These are phyloP conservation scores for Ustilago cynodontis DNA, from an alignment of 1,284 basidiomycete species.

Conservation along the genomic window DNA sequence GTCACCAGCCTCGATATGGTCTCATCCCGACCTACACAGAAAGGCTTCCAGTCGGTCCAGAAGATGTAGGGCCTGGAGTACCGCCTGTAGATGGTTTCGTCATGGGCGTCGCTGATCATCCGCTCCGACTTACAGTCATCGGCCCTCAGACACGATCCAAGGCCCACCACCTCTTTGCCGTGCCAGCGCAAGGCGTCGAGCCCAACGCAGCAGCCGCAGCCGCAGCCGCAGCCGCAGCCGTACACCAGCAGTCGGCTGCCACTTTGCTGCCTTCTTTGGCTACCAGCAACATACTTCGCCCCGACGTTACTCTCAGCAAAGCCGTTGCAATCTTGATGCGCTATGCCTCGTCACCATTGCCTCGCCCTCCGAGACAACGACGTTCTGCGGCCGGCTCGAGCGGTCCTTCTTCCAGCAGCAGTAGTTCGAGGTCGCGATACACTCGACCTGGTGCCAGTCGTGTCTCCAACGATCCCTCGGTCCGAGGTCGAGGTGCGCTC, in stretches of 20 bases:
- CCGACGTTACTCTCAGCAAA: conserved; percentile 64
- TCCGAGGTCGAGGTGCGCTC: conserved; percentile 10
- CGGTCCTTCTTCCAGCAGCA: conserved; percentile 16
- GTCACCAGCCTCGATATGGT: conserved; percentile 51
- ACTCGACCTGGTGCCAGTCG: conserved; percentile 4
- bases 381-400: conserved; percentile 12
- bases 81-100: conserved; percentile 63
- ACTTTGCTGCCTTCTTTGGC: conserved; percentile 46
- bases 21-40: conserved; percentile 50
- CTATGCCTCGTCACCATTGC: conserved; percentile 39
- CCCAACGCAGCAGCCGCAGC: conserved; percentile 6
- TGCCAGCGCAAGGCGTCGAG: conserved; percentile 37
- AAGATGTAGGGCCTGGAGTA: conserved; percentile 48
- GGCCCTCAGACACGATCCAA: conserved; percentile 54
- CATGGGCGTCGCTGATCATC: conserved; percentile 56
- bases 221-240: background rate
- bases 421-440: conserved; percentile 14
- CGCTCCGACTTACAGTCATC: conserved; percentile 55
- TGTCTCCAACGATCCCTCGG: background rate
- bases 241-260: conserved; percentile 15
- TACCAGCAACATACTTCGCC: conserved; percentile 48
- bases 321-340: conserved; percentile 53
- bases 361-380: conserved; percentile 27
- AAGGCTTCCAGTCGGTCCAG: conserved; percentile 22
- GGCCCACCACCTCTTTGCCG: conserved; percentile 50